Percentiles rank a stretch among this genome's conserved stretches.
Conservation (phyloP, 129 eudicot species). For the Chrysanthemum lavandulifolium region DNA sequence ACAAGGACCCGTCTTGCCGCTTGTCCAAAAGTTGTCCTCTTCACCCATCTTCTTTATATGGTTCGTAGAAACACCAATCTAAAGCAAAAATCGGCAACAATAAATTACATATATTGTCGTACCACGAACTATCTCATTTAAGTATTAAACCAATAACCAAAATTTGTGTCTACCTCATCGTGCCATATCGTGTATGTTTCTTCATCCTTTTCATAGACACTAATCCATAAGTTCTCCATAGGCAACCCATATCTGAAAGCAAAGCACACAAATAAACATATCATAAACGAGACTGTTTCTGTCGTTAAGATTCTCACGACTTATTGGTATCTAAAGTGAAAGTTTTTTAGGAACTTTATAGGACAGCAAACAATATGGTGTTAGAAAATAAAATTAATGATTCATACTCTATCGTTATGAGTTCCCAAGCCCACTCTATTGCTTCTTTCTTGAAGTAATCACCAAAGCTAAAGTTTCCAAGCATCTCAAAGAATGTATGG, state of each 20-base stretch:
- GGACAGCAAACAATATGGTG: not conserved
- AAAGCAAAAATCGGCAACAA: slow-evolving; percentile 24
- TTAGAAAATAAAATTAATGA: not conserved
- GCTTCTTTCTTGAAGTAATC: slow-evolving; percentile 97
- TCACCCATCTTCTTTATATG: slow-evolving; percentile 93
- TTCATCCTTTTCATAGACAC: slow-evolving; percentile 90
- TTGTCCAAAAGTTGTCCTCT: slow-evolving; percentile 97
- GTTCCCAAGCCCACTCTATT: slow-evolving; percentile 98
- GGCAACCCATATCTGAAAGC: slow-evolving; percentile 66
- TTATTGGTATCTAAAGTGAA: too few relatives aligned
- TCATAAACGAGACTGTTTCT: not conserved
- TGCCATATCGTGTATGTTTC: slow-evolving; percentile 92
- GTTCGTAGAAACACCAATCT: slow-evolving; percentile 81
- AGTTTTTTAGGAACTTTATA: too few relatives aligned
- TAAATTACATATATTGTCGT: not conserved
- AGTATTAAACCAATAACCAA: not conserved
- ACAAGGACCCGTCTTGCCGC: slow-evolving; percentile 97
- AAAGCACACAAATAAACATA: slow-evolving; percentile 21
- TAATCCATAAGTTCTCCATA: slow-evolving; percentile 79
- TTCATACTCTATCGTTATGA: slow-evolving; percentile 64
- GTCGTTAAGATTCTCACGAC: too few relatives aligned
- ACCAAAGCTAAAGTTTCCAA: slow-evolving; percentile 96
- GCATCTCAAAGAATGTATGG: slow-evolving; percentile 96
- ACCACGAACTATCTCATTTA: not conserved
- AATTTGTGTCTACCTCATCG: slow-evolving; percentile 51